Conservation (phyloP, 78 protist genomes). For the slime mould (Dictyostelium discoideum) region DNA sequence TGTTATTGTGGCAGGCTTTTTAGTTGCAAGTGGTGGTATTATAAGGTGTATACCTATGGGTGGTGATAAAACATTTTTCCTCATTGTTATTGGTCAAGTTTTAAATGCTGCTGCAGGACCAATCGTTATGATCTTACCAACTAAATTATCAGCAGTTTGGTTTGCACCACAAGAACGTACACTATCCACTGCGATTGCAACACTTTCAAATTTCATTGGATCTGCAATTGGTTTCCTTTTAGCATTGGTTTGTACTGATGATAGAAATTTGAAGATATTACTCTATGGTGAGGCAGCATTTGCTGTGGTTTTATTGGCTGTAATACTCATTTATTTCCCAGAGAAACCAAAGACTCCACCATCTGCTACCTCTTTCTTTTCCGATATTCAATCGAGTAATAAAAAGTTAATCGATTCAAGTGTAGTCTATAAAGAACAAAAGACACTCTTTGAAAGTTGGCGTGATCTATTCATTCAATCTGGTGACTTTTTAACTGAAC, state of each 20-base stretch:
- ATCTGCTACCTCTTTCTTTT: slow-evolving; percentile 20
- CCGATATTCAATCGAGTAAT: neutral
- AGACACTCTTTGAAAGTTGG: slow-evolving; percentile 44
- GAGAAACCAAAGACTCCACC: slow-evolving; percentile 80
- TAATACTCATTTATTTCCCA: slow-evolving; percentile 28
- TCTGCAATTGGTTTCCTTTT: slow-evolving; percentile 61
- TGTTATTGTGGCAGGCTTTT: neutral
- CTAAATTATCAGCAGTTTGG: slow-evolving; percentile 47
- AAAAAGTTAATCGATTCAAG: neutral
- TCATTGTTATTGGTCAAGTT: slow-evolving; percentile 36
- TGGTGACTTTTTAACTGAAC: neutral
- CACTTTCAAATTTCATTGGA: slow-evolving; percentile 51
- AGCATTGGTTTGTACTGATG: slow-evolving; percentile 10
- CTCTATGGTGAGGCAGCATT: slow-evolving; percentile 33
- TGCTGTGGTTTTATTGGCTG: neutral
- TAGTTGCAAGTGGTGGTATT: slow-evolving; percentile 26
- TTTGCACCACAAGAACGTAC: slow-evolving; percentile 61
- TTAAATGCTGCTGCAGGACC: slow-evolving; percentile 53
- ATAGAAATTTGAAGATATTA: neutral
- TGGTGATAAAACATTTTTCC: slow-evolving; percentile 18
- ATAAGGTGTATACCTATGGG: slow-evolving; percentile 40
- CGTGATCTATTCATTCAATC: slow-evolving; percentile 12
- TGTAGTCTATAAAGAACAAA: neutral
- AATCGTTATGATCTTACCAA: slow-evolving; percentile 41
- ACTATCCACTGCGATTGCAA: slow-evolving; percentile 37